These are phyloP conservation scores for Hippophae rhamnoides DNA, from an alignment of 306 rosid species.

Conservation along the genomic window DNA sequence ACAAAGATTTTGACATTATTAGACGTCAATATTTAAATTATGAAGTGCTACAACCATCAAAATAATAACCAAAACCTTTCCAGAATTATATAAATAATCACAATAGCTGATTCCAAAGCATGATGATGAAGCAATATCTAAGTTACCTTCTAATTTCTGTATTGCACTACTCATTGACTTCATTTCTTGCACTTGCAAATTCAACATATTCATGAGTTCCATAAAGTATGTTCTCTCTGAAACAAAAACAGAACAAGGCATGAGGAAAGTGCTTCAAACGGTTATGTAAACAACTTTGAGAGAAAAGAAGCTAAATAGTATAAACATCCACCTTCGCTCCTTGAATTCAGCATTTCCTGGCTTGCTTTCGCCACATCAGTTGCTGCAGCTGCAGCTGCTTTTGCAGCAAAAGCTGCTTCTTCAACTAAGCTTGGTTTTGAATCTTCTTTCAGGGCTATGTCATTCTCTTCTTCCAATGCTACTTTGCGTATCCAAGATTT, in stretches of 20 bases:
- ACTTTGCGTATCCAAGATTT: constrained; percentile 90
- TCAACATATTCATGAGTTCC: constrained; percentile 51
- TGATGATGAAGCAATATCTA: constrained; percentile 12
- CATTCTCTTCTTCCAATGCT: constrained; percentile 54
- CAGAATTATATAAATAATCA: too few relatives aligned
- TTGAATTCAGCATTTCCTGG: constrained; percentile 69
- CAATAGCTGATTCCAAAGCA: too few relatives aligned
- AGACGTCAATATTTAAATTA: too few relatives aligned
- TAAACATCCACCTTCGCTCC: constrained; percentile 53
- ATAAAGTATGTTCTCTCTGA: constrained; percentile 53
- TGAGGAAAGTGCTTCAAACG: constrained; percentile 4
- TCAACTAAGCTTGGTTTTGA: constrained; percentile 58
- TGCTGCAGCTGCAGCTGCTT: constrained; percentile 95
- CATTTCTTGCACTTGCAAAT: constrained; percentile 81
- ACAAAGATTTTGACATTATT: too few relatives aligned
- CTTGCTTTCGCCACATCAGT: constrained; percentile 81
- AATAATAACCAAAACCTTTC: too few relatives aligned
- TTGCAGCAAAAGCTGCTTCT: constrained; percentile 83
- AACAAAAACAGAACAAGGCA: constrained; percentile 21
- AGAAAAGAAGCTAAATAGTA: neutral
- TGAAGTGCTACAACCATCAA: too few relatives aligned
- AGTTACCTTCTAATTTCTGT: constrained; percentile 73
- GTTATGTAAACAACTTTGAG: constrained; percentile 1
- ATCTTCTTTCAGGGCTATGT: constrained; percentile 27
- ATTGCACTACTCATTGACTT: constrained; percentile 74